A percentile compares a stretch with the other conserved stretches of the same genome.
These are phyloP conservation scores for Galerina sulciceps DNA, from an alignment of 768 basidiomycete genomes.

Conservation along the genomic window DNA sequence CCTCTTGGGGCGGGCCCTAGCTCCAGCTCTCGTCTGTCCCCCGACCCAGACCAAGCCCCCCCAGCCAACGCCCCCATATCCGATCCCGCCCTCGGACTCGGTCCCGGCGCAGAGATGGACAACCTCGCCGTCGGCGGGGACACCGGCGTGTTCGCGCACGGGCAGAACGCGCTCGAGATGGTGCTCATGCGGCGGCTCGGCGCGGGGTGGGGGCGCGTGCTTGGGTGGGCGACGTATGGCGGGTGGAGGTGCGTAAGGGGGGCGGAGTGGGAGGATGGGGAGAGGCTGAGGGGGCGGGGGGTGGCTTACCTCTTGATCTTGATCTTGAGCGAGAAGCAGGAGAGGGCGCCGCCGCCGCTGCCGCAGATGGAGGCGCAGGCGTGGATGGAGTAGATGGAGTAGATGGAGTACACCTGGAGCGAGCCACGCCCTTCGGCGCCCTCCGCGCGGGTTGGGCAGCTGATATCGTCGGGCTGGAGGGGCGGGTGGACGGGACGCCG, in stretches of 20 bases:
- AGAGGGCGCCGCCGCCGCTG: neutral
- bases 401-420: slow-evolving; percentile 42
- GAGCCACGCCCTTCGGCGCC: slow-evolving; percentile 61
- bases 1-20: no score
- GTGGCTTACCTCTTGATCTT: neutral
- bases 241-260: slow-evolving; percentile 62
- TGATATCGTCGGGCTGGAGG: slow-evolving; percentile 44
- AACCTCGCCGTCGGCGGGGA: slow-evolving; percentile 67
- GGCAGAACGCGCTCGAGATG: slow-evolving; percentile 64
- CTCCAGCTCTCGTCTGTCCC: no score
- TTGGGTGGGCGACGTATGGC: slow-evolving; percentile 62
- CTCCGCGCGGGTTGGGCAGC: slow-evolving; percentile 60
- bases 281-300: slow-evolving; percentile 3
- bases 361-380: neutral
- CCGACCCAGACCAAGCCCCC: no score
- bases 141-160: slow-evolving; percentile 67
- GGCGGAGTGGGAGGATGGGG: slow-evolving; percentile 44
- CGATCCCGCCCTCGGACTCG: neutral
- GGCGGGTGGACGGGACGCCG: slow-evolving; percentile 37
- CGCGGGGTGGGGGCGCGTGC: slow-evolving; percentile 52
- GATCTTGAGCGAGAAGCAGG: neutral
- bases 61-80: no score
- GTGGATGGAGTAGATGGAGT: neutral
- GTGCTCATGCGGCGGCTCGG: slow-evolving; percentile 62
- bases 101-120: slow-evolving; percentile 31